Percentiles rank a stretch among this genome's conserved stretches.
These are phyloP conservation scores for Skeletonema potamos DNA, from an alignment of 108 stramenopile species.

Conservation along the genomic window DNA sequence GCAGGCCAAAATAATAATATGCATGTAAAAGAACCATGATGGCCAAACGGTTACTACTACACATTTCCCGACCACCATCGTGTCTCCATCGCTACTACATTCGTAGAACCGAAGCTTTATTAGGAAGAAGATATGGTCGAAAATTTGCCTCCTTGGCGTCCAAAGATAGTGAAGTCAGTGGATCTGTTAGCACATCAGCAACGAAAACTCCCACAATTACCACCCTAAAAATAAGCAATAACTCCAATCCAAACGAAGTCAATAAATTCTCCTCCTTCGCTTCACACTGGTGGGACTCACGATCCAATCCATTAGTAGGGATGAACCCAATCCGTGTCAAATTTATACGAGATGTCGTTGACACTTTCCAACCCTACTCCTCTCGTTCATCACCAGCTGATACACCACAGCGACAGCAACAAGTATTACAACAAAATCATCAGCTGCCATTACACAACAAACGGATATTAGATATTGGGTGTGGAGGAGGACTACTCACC, in stretches of 20 bases:
- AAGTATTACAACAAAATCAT: neutral
- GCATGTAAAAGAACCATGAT: neutral
- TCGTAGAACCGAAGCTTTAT: neutral
- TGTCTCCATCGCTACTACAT: neutral
- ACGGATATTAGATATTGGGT: conserved; percentile 76
- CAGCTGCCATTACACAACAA: conserved; percentile 20
- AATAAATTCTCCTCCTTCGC: conserved; percentile 68
- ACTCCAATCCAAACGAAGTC: conserved; percentile 49
- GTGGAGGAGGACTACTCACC: conserved; percentile 92
- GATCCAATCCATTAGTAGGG: conserved; percentile 68
- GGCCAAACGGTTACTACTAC: neutral
- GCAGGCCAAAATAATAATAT: no score
- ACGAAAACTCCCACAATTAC: neutral
- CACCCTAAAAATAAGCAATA: neutral
- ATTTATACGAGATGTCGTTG: conserved; percentile 47
- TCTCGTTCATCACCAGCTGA: neutral
- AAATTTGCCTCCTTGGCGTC: neutral
- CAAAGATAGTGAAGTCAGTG: neutral
- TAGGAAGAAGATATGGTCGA: no score
- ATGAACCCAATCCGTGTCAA: conserved; percentile 82
- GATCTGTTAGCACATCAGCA: neutral
- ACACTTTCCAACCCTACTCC: conserved; percentile 8
- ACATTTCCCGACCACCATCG: neutral
- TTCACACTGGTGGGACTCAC: conserved; percentile 76
- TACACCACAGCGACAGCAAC: neutral